A percentile compares a stretch with the other conserved stretches of the same genome.
phyloP scores from a whole-genome alignment of 2,329 filamentous ascomycete genomes.

The Berkeleyomyces rouxiae region DNA sequence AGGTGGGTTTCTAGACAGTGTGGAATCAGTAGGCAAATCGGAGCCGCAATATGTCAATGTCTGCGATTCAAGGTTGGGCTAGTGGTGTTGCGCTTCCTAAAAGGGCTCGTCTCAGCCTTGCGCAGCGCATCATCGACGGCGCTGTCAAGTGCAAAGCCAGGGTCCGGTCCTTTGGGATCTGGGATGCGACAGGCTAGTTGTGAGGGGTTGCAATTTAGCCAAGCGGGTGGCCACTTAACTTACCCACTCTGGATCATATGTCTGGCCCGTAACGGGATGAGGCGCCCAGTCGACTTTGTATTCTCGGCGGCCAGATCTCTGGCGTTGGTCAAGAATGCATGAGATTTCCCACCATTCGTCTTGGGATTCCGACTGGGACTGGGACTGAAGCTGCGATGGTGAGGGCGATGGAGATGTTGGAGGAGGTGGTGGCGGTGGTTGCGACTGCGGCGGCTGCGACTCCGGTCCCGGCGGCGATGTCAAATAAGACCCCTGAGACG shows the following conservation, averaged over 20 bases:
- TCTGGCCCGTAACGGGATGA: slow-evolving; percentile 7
- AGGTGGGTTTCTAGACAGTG: background rate
- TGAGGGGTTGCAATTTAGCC: background rate
- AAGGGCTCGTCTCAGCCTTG: slow-evolving; percentile 1
- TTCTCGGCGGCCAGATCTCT: slow-evolving; percentile 1
- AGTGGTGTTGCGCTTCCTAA: background rate
- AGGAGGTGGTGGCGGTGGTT: background rate
- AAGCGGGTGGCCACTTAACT: background rate
- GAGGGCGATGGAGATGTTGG: background rate
- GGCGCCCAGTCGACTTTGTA: slow-evolving; percentile 13
- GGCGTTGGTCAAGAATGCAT: slow-evolving; percentile 8
- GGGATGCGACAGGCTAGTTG: slow-evolving; percentile 5
- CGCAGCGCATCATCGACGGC: background rate
- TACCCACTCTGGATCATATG: slow-evolving; percentile 12
- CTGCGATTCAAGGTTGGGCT: background rate
- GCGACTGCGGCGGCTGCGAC: background rate
- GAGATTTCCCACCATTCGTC: slow-evolving; percentile 12
- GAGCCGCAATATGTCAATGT: background rate
- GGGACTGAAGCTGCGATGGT: background rate
- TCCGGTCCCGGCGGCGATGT: background rate
- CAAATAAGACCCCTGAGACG: background rate
- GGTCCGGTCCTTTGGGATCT: background rate
- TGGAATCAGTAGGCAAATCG: background rate
- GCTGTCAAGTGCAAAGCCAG: background rate
- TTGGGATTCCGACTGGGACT: slow-evolving; percentile 1